These are phyloP conservation scores for Dimargaris xerosporica DNA, from an alignment of 192 early-diverging fungal genomes.

Conservation along the genomic window DNA sequence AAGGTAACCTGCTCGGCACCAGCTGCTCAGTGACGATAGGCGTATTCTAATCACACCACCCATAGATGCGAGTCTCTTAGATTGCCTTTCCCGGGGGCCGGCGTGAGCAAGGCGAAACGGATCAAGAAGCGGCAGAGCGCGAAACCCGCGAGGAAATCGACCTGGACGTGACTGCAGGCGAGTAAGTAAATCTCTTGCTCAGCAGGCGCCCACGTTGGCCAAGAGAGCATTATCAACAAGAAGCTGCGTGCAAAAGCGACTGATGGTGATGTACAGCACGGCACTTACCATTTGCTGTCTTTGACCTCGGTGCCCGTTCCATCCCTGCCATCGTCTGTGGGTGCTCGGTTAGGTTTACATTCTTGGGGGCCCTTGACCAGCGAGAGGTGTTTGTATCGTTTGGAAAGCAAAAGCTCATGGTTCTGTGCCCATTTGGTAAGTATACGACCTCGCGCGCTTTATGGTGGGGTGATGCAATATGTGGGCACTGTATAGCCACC, in stretches of 20 bases:
- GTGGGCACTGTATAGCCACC: too few relatives aligned
- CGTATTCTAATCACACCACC: not conserved
- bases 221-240: too few relatives aligned
- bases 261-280: too few relatives aligned
- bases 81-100: conserved; percentile 11
- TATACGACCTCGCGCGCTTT: not conserved
- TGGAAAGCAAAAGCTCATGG: not conserved
- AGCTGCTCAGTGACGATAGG: not conserved
- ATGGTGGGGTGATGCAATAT: not conserved
- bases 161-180: not conserved
- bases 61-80: not conserved
- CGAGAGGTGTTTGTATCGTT: not conserved
- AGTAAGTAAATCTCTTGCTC: not conserved
- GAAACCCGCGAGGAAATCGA: conserved; percentile 12
- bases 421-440: conserved; percentile 1
- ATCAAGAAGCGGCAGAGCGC: conserved; percentile 10
- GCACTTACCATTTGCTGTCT: too few relatives aligned
- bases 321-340: too few relatives aligned
- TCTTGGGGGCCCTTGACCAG: conserved; percentile 7
- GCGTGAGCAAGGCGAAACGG: not conserved
- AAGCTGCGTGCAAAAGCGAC: too few relatives aligned
- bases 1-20: too few relatives aligned
- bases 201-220: too few relatives aligned
- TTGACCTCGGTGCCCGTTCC: too few relatives aligned
- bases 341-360: not conserved